These are phyloP conservation scores for Ceratobasidium sp. DNA, from an alignment of 1,284 basidiomycete species.

Conservation along the genomic window DNA sequence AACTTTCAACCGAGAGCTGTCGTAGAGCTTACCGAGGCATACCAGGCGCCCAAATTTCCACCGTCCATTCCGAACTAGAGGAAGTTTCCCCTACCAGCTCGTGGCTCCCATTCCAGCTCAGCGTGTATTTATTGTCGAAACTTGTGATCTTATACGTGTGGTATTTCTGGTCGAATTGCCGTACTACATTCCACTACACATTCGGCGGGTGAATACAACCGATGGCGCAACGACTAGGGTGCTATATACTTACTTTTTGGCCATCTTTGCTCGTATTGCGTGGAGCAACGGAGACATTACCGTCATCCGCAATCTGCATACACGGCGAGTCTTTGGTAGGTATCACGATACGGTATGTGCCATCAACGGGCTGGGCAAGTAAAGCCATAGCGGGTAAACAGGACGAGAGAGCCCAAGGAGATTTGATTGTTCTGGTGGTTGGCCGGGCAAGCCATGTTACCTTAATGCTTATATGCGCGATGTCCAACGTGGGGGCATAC, in stretches of 20 bases:
- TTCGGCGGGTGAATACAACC: background rate
- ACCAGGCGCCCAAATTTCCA: background rate
- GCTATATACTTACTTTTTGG: background rate
- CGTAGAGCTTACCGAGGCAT: background rate
- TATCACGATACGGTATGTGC: background rate
- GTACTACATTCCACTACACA: background rate
- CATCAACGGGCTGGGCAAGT: background rate
- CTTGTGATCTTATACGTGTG: background rate
- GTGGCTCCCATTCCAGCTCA: background rate
- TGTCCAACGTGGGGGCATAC: no score
- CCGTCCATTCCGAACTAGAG: background rate
- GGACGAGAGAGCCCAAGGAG: no score
- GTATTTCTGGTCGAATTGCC: no score
- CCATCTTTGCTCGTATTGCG: background rate
- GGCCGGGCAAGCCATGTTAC: no score
- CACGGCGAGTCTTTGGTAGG: conserved; percentile 5
- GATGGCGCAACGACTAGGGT: no score
- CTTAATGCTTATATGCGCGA: no score
- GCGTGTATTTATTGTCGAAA: background rate
- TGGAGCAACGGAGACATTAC: background rate
- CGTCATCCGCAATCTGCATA: conserved; percentile 1
- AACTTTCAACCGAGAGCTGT: background rate
- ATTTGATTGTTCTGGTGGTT: no score
- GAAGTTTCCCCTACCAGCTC: background rate
- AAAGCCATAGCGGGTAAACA: background rate